Base-by-base conservation (phyloP, 192 early-diverging fungal genomes). In the Backusella luteola region DNA sequence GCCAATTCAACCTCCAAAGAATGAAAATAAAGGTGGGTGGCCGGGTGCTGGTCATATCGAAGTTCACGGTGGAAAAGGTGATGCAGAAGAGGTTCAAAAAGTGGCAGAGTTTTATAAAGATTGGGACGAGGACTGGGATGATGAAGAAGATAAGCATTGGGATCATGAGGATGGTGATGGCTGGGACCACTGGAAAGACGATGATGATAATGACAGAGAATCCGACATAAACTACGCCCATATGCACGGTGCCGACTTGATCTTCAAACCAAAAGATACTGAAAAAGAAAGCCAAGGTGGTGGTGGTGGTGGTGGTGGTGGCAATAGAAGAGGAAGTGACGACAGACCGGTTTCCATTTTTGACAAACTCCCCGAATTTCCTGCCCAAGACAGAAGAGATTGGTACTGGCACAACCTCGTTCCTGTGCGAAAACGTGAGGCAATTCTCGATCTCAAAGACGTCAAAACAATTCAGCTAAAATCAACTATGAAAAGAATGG, bases 351-450 rank as follows among this genome's bases (percentile, higher is more conserved):
- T 29, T 1, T 19, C 38, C 21, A 36, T 17, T 26, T 69, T 73
- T 34, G 39, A 35, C 2, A 73, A 73, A 17, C 52, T 78, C 2
- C 77, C 77, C 1, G 17, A 41, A n/a, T 69, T 78, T 19, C 77
- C 77, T 5, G 34, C 17, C 32, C 1, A 67, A 17, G 72, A 69
- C 6, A 3, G 12, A n/a, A 34, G 12, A 1, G 35, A 73, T 23
- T 78, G 77, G 77, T 17, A 74, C 6, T 78, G 77, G 77, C 39
- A 32, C 12, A 17, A 78, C 2, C 14, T 78, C 42, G 35, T 35
- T 12, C 66, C 77, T 0, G 52, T 78, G 7, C 4, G 14, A 6
- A 21, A 11, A 0, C 77, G 71, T 1, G 59, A 73, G 7, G 42
- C 71, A 1, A 67, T 78, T 21, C 1, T 78, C 6, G 77, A 78